These are phyloP conservation scores for Pseudopithomyces chartarum DNA, from an alignment of 2,329 filamentous ascomycete genomes.

Conservation along the genomic window DNA sequence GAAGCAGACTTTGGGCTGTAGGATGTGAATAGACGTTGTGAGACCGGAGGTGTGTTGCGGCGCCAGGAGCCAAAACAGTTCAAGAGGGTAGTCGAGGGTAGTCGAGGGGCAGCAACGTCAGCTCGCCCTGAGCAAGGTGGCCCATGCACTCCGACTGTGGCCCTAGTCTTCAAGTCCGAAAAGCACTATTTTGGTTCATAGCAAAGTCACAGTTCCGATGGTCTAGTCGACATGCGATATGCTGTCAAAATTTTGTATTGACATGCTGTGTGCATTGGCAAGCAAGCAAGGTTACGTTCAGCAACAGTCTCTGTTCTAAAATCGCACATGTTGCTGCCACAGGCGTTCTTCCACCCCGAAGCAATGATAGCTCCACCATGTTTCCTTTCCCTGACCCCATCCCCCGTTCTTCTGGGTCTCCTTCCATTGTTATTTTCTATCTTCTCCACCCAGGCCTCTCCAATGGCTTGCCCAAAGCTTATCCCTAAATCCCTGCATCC, in stretches of 20 bases:
- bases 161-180: not conserved
- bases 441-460: not conserved
- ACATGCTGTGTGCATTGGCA: too few relatives aligned
- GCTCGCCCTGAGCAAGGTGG: constrained; percentile 6
- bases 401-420: too few relatives aligned
- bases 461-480: constrained; percentile 2
- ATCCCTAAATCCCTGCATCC: constrained; percentile 3
- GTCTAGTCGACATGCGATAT: too few relatives aligned
- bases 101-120: constrained; percentile 14
- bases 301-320: not conserved
- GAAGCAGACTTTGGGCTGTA: not conserved
- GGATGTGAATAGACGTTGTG: not conserved
- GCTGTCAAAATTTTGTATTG: not conserved
- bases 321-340: not conserved
- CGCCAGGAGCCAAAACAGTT: constrained; percentile 7
- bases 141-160: constrained; percentile 4
- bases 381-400: not conserved
- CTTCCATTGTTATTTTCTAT: not conserved
- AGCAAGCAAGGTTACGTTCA: too few relatives aligned
- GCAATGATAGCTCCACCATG: not conserved
- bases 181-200: not conserved
- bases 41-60: constrained; percentile 2
- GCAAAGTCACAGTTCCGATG: not conserved
- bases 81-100: constrained; percentile 1
- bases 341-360: not conserved